phyloP scores from a whole-genome alignment of 805 yeast genomes.

The Isabelozyma pseudorhagii region DNA sequence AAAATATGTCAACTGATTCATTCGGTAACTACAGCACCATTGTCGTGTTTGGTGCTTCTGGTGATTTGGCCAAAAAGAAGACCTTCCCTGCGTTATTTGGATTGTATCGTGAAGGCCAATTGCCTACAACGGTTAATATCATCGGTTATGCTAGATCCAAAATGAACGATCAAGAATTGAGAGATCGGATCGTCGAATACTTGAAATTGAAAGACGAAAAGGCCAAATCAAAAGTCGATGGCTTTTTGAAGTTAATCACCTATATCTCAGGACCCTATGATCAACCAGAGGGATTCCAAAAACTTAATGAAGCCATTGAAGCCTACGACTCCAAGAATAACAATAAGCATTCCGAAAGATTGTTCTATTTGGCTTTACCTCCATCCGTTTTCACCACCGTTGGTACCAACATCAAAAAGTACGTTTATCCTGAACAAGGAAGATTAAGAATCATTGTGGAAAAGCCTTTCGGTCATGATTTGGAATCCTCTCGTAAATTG shows the following conservation, averaged over 20 bases:
- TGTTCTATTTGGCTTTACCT: constrained; percentile 92
- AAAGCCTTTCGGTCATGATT: constrained; percentile 96
- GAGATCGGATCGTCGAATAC: constrained; percentile 59
- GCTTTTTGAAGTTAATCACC: constrained; percentile 62
- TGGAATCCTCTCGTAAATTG: constrained; percentile 71
- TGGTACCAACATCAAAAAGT: constrained; percentile 65
- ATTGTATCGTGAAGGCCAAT: constrained; percentile 59
- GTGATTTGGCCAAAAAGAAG: constrained; percentile 93
- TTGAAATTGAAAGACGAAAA: constrained; percentile 51
- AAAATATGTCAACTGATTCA: constrained; percentile 25
- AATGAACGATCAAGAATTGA: constrained; percentile 63
- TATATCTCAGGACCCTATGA: constrained; percentile 84
- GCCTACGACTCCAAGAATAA: constrained; percentile 51
- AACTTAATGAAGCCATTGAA: constrained; percentile 53
- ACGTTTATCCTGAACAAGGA: constrained; percentile 62
- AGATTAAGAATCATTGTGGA: constrained; percentile 80
- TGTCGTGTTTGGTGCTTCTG: constrained; percentile 92
- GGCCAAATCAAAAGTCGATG: constrained; percentile 43
- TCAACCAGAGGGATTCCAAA: constrained; percentile 65
- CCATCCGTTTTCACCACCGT: constrained; percentile 87
- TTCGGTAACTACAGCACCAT: constrained; percentile 68
- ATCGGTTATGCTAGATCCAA: constrained; percentile 92
- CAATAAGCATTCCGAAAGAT: constrained; percentile 61
- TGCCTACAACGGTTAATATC: constrained; percentile 68
- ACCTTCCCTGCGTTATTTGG: constrained; percentile 88